Conservation (phyloP, 1,284 basidiomycete genomes). For the Fomes fomentarius region DNA sequence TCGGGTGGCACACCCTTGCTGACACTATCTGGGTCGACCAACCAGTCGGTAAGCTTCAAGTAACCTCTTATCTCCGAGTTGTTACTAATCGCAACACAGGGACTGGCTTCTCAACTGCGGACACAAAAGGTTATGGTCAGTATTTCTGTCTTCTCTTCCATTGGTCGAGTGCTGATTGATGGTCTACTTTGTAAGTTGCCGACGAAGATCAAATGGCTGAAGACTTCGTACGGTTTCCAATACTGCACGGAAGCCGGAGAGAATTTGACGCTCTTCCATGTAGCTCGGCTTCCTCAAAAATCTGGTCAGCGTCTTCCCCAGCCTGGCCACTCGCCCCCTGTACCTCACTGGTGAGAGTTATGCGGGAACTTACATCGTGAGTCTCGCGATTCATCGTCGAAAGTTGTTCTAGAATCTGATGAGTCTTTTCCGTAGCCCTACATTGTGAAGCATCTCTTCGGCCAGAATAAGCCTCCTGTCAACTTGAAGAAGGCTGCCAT, state of each 20-base stretch:
- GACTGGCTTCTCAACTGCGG: conserved; percentile 64
- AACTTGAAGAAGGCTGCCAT: conserved; percentile 65
- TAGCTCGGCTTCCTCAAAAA: conserved; percentile 29
- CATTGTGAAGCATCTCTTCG: conserved; percentile 66
- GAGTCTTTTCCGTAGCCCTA: conserved; percentile 51
- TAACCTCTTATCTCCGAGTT: too few relatives aligned
- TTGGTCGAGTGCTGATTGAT: neutral
- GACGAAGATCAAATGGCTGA: conserved; percentile 68
- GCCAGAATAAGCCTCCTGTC: conserved; percentile 60
- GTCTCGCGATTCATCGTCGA: too few relatives aligned
- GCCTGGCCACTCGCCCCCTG: conserved; percentile 29
- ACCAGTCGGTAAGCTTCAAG: conserved; percentile 45
- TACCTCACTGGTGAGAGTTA: conserved; percentile 35
- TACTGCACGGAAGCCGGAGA: too few relatives aligned
- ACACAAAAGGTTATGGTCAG: conserved; percentile 59
- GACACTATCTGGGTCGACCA: conserved; percentile 75
- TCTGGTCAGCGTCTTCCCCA: conserved; percentile 31
- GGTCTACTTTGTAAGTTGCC: conserved; percentile 41
- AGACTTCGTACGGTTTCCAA: conserved; percentile 58
- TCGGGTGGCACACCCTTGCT: conserved; percentile 59
- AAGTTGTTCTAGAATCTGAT: too few relatives aligned
- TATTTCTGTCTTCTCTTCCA: conserved; percentile 8
- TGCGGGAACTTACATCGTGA: conserved; percentile 39
- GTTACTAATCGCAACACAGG: conserved; percentile 41
- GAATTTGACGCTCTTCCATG: neutral